Evolutionary conservation across 2,329 filamentous ascomycete species (phyloP).

Genomic region (Colletotrichum sp.): DNA sequence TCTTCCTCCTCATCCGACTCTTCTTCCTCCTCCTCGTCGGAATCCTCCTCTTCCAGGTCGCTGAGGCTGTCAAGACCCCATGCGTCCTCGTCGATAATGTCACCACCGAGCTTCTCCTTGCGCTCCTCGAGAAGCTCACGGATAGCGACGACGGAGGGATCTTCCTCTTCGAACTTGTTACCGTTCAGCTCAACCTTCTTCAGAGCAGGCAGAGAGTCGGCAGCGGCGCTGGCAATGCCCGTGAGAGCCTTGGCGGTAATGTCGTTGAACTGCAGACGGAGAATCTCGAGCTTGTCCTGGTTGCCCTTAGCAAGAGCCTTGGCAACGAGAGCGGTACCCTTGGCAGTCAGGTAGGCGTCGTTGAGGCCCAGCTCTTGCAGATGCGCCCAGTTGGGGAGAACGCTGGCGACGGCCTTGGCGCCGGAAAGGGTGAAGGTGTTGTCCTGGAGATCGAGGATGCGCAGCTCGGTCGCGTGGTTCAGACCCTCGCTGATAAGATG

Average conservation of each 20-base stretch:
- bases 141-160: constrained; percentile 71
- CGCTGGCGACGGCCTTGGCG: constrained; percentile 77
- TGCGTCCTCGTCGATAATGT: constrained; percentile 73
- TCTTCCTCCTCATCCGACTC: constrained; percentile 70
- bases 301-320: constrained; percentile 74
- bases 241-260: constrained; percentile 80
- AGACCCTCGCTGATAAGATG: constrained; percentile 82
- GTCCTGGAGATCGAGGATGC: constrained; percentile 90
- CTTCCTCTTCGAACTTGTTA: constrained; percentile 91
- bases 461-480: constrained; percentile 69
- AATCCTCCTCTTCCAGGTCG: constrained; percentile 82
- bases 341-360: constrained; percentile 82
- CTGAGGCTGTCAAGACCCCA: constrained; percentile 88
- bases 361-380: constrained; percentile 86
- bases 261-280: constrained; percentile 93
- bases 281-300: constrained; percentile 79
- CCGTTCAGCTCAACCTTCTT: constrained; percentile 93
- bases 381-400: constrained; percentile 74
- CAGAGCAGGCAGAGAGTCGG: constrained; percentile 72
- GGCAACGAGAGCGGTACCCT: constrained; percentile 77
- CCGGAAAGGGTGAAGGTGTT: constrained; percentile 92
- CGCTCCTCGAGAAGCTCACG: constrained; percentile 76
- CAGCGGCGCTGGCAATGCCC: constrained; percentile 71
- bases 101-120: constrained; percentile 74
- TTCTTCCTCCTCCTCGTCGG: constrained; percentile 71